These are phyloP conservation scores for Gilbertella persicaria DNA, from an alignment of 371 early-diverging fungal species.

Conservation along the genomic window DNA sequence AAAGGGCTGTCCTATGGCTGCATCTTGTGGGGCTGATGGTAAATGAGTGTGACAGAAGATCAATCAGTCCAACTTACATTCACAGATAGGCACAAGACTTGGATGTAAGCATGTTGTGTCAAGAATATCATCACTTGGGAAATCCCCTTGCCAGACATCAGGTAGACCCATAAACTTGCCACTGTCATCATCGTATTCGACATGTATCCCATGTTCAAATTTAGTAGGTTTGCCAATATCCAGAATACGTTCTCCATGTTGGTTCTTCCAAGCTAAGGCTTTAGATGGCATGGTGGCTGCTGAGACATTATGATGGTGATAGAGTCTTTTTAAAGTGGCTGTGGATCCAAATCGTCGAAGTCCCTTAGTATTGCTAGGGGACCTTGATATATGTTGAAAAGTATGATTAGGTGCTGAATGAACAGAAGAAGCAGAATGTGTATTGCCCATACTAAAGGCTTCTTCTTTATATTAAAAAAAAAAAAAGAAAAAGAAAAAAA, in stretches of 20 bases:
- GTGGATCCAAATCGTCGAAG: constrained; percentile 19
- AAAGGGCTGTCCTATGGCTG: constrained; percentile 51
- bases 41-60: not conserved
- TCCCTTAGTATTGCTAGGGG: not conserved
- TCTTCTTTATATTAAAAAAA: not conserved
- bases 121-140: constrained; percentile 56
- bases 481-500: not conserved
- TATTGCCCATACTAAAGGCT: constrained; percentile 23
- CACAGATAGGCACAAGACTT: constrained; percentile 45
- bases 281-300: constrained; percentile 17
- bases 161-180: constrained; percentile 60
- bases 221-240: constrained; percentile 57
- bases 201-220: constrained; percentile 61
- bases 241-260: constrained; percentile 40
- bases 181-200: constrained; percentile 52
- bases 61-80: not conserved
- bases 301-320: constrained; percentile 22
- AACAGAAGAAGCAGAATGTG: constrained; percentile 13
- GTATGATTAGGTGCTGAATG: constrained; percentile 20
- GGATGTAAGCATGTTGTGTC: constrained; percentile 56
- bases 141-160: constrained; percentile 56
- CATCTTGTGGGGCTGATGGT: constrained; percentile 1
- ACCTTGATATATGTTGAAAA: constrained; percentile 4
- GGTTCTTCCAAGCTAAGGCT: constrained; percentile 19
- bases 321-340: constrained; percentile 18